phyloP scores from a whole-genome alignment of 371 early-diverging fungal genomes.

The Mortierella sp. region DNA sequence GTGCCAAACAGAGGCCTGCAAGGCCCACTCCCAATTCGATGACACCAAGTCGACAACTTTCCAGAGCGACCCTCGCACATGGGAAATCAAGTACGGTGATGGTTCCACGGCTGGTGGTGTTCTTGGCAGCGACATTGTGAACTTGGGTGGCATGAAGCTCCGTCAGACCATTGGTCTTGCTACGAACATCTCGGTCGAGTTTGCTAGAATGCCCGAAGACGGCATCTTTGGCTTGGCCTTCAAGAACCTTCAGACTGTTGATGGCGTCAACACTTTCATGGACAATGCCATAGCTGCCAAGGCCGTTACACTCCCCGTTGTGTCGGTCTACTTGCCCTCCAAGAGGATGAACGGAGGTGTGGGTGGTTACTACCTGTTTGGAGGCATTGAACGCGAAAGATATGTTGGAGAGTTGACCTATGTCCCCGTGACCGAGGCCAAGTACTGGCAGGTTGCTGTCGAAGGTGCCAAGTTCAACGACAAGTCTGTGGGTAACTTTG shows the following conservation, averaged over 20 bases:
- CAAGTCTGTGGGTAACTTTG: not conserved
- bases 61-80: constrained; percentile 40
- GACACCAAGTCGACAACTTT: constrained; percentile 54
- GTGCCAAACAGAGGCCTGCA: constrained; percentile 19
- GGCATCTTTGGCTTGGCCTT: constrained; percentile 59
- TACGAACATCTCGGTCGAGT: constrained; percentile 35
- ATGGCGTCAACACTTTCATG: constrained; percentile 55
- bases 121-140: constrained; percentile 56
- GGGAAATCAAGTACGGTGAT: constrained; percentile 58
- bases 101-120: constrained; percentile 53
- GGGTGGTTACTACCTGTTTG: constrained; percentile 67
- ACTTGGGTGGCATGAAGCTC: constrained; percentile 53
- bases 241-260: constrained; percentile 36
- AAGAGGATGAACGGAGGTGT: constrained; percentile 8
- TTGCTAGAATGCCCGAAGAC: constrained; percentile 40
- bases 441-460: constrained; percentile 33
- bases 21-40: constrained; percentile 50
- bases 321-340: constrained; percentile 51
- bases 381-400: constrained; percentile 61
- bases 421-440: constrained; percentile 75
- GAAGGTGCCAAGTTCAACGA: constrained; percentile 9
- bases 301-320: constrained; percentile 26
- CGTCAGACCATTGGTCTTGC: constrained; percentile 57
- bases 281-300: constrained; percentile 54
- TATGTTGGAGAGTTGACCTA: constrained; percentile 64